These are phyloP conservation scores for Rusavskia elegans DNA, from an alignment of 495 filamentous ascomycete species.

Conservation along the genomic window DNA sequence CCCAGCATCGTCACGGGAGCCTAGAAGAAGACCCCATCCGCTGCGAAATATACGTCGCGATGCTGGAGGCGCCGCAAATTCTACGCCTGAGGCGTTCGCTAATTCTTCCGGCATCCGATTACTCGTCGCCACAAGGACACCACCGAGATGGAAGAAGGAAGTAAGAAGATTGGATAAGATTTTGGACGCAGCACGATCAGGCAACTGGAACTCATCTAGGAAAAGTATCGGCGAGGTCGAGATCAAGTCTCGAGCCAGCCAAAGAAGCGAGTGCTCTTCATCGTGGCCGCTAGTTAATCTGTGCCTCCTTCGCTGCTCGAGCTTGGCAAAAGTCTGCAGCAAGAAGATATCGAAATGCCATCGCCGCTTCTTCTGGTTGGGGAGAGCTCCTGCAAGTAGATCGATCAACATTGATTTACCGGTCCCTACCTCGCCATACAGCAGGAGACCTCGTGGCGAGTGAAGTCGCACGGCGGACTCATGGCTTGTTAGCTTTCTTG, in stretches of 20 bases:
- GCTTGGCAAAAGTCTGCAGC: conserved; percentile 45
- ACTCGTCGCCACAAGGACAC: conserved; percentile 54
- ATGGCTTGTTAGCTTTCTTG: conserved; percentile 39
- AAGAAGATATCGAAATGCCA: conserved; percentile 71
- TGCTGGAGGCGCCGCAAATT: conserved; percentile 32
- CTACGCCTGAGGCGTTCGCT: conserved; percentile 46
- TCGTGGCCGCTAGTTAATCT: conserved; percentile 13
- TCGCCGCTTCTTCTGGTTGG: conserved; percentile 45
- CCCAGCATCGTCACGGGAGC: conserved; percentile 20
- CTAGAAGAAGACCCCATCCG: conserved; percentile 18
- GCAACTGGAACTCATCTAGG: conserved; percentile 60
- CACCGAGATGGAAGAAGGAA: conserved; percentile 57
- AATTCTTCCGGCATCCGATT: conserved; percentile 64
- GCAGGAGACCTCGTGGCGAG: conserved; percentile 47
- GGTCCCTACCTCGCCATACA: conserved; percentile 57
- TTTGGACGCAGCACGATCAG: conserved; percentile 50
- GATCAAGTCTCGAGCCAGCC: conserved; percentile 50
- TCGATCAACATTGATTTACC: conserved; percentile 60
- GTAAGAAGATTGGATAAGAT: conserved; percentile 55
- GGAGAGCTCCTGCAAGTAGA: conserved; percentile 49
- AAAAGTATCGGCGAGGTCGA: conserved; percentile 54
- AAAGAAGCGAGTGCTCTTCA: conserved; percentile 45
- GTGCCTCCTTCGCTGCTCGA: conserved; percentile 39
- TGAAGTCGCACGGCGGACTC: conserved; percentile 45
- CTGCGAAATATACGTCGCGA: conserved; percentile 30